Percentiles rank a stretch among this genome's conserved stretches.
phyloP scores from a whole-genome alignment of 805 yeast species.

The Starmerella kuoi region DNA sequence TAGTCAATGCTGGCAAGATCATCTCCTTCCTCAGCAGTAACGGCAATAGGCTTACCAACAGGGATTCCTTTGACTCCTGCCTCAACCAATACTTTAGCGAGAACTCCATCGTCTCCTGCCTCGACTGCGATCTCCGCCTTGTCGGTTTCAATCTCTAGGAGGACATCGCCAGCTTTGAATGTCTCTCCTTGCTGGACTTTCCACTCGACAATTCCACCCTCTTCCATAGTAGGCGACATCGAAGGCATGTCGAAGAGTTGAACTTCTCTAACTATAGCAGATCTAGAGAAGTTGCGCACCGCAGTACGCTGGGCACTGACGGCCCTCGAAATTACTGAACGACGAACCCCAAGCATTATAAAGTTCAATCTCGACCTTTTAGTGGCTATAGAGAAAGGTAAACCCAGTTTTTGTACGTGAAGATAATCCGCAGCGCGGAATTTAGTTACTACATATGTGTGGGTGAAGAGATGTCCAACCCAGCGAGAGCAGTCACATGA shows the following conservation, averaged over 20 bases:
- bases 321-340: not conserved
- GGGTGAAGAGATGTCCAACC: too few species aligned
- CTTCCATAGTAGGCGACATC: constrained; percentile 97
- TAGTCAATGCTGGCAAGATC: constrained; percentile 52
- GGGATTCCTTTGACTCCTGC: constrained; percentile 71
- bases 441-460: too few species aligned
- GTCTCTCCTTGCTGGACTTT: constrained; percentile 62
- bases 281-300: constrained; percentile 3
- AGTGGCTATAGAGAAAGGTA: too few species aligned
- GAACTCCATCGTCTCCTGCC: constrained; percentile 82
- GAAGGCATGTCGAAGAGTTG: constrained; percentile 78
- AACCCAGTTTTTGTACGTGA: too few species aligned
- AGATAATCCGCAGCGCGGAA: too few species aligned
- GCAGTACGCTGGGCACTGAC: not conserved
- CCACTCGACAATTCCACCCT: constrained; percentile 89
- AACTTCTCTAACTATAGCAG: constrained; percentile 7
- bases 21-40: constrained; percentile 77
- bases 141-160: constrained; percentile 96
- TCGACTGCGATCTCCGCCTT: constrained; percentile 97
- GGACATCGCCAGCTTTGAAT: constrained; percentile 79
- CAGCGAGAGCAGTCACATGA: too few species aligned
- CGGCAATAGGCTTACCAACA: constrained; percentile 86
- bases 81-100: constrained; percentile 57
- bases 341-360: constrained; percentile 2
- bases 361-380: too few species aligned